These are phyloP conservation scores for Asterophora lycoperdoides DNA, from an alignment of 768 basidiomycete species.

Conservation along the genomic window DNA sequence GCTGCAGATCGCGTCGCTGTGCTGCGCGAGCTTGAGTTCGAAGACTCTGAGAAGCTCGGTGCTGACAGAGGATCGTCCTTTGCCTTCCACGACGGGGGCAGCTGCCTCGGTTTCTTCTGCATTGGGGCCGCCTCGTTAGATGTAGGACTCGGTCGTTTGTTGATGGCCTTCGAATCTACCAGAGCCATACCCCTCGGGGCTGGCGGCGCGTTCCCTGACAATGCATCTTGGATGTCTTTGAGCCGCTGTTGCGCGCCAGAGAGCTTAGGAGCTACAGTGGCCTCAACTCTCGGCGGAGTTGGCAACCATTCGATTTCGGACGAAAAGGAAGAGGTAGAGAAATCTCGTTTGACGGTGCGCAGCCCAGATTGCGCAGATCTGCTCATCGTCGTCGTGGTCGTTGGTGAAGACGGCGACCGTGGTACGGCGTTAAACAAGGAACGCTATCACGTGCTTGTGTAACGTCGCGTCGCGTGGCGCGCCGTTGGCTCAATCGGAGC, in stretches of 20 bases:
- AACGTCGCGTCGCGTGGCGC: background rate
- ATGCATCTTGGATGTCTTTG: constrained; percentile 55
- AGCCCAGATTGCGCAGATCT: constrained; percentile 56
- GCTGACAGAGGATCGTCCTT: constrained; percentile 17
- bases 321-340: constrained; percentile 38
- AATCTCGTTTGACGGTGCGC: constrained; percentile 57
- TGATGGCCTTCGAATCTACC: constrained; percentile 25
- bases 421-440: constrained; percentile 8
- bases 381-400: constrained; percentile 17
- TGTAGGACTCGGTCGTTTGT: constrained; percentile 36
- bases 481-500: no score
- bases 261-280: constrained; percentile 16
- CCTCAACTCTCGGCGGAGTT: constrained; percentile 25
- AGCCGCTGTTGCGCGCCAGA: constrained; percentile 39
- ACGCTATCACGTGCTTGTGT: constrained; percentile 8
- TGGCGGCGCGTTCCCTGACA: constrained; percentile 27
- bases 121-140: constrained; percentile 23
- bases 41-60: constrained; percentile 28
- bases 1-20: constrained; percentile 7
- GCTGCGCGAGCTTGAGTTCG: constrained; percentile 7
- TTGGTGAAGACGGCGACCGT: background rate
- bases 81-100: constrained; percentile 48
- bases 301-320: constrained; percentile 43
- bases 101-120: constrained; percentile 50
- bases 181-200: constrained; percentile 23